Percentiles rank a stretch among this genome's conserved stretches.
These are phyloP conservation scores for Entonaema liquescens DNA, from an alignment of 495 filamentous ascomycete species.

Conservation along the genomic window DNA sequence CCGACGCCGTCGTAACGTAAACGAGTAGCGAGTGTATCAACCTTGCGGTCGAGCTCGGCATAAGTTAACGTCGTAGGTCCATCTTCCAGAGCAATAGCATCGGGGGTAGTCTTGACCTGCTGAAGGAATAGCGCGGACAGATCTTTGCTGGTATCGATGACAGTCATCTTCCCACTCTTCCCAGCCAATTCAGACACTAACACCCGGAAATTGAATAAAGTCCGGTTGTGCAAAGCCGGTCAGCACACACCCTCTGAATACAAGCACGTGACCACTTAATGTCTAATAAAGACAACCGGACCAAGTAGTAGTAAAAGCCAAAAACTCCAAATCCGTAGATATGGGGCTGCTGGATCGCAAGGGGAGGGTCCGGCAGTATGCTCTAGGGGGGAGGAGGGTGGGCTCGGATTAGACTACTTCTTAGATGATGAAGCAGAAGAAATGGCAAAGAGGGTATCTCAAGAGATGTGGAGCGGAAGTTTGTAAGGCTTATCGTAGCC, in stretches of 20 bases:
- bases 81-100: conserved; percentile 70
- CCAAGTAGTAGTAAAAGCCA: conserved; percentile 15
- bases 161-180: conserved; percentile 51
- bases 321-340: conserved; percentile 14
- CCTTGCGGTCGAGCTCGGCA: conserved; percentile 65
- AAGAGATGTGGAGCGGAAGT: conserved; percentile 14
- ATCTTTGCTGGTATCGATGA: conserved; percentile 70
- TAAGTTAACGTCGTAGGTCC: conserved; percentile 65
- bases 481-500: conserved; percentile 30
- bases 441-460: conserved; percentile 1
- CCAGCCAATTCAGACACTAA: conserved; percentile 4
- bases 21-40: conserved; percentile 60
- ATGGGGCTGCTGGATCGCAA: conserved; percentile 7
- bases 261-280: conserved; percentile 31
- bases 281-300: neutral
- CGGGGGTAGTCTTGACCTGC: conserved; percentile 66
- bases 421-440: conserved; percentile 15
- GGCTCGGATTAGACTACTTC: conserved; percentile 11
- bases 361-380: conserved; percentile 1
- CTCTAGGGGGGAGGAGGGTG: conserved; percentile 7
- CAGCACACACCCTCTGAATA: conserved; percentile 7
- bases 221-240: conserved; percentile 8
- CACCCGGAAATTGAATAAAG: neutral
- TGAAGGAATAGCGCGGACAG: conserved; percentile 66
- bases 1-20: conserved; percentile 65